Base-by-base conservation (phyloP, 2,329 filamentous ascomycete species). In the Penicillium paneum region DNA sequence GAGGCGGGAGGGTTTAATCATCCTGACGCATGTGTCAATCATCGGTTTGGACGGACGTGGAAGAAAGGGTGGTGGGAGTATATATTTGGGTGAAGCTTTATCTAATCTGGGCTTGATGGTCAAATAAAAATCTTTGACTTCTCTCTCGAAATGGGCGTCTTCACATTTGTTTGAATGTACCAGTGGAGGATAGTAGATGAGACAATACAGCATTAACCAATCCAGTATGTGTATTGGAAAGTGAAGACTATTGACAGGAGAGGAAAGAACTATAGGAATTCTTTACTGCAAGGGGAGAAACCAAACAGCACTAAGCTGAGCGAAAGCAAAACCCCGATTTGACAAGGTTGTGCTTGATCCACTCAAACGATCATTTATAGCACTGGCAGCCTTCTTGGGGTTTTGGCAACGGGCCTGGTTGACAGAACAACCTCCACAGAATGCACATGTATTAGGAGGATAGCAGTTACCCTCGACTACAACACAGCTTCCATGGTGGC, bases 41-140 rank as follows among this genome's bases (percentile, higher is more conserved):
- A 71, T 60, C 62, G 68, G 5, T 71, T 72, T 61, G 61, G 62
- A 12, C 60, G 69, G 10, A 65, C 63, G 2, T 72, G 70, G 67
- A 71, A 67, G 58, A 68, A 67, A 31, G 61, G 61, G 8, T 69
- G 64, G 69, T 65, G 63, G 62, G 57, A 66, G 42, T 61, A 64
- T 26, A 43, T 67, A 12, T 64, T 71, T 44, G 64, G 67, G 12
- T 70, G 38, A 61, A 11, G 1, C 0, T 24, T 11, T 24, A 5
- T 28, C 8, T 26, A 5, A 42, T 3, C 15, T 41, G 8, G 17
- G 1, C 26, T 24, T 24, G 5, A n/a, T 21, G 13, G n/a, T 17
- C 1, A 11, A 47, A 13, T 35, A 12, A 5, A 26, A 1, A 17
- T 24, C 1, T 26, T 26, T 12, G 21, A 17, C 10, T 8, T 44